Percentiles rank a stretch among this genome's conserved stretches.
These are phyloP conservation scores for Didymella sp. DNA, from an alignment of 2,329 filamentous ascomycete genomes.

Conservation along the genomic window DNA sequence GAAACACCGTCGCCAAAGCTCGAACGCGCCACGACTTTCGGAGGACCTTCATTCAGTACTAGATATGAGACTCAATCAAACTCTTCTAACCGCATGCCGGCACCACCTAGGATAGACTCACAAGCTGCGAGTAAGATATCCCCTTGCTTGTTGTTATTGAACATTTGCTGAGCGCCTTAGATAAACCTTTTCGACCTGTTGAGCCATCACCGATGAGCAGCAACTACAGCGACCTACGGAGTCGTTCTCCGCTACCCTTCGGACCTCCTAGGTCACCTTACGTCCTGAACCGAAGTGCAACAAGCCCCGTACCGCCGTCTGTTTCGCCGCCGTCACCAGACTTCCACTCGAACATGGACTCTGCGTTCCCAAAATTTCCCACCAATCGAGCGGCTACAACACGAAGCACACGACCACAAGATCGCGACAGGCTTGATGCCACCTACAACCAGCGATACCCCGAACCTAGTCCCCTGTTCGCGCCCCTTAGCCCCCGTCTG, in stretches of 20 bases:
- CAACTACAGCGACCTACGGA: constrained; percentile 36
- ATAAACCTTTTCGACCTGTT: constrained; percentile 45
- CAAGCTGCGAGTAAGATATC: constrained; percentile 62
- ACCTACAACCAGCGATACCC: constrained; percentile 40
- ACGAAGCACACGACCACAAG: constrained; percentile 30
- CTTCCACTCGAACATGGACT: constrained; percentile 53
- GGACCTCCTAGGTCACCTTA: constrained; percentile 36
- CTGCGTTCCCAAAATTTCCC: constrained; percentile 63
- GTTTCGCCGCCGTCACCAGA: constrained; percentile 44
- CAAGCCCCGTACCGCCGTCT: constrained; percentile 45
- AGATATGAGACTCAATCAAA: constrained; percentile 44
- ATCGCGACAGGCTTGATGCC: constrained; percentile 35
- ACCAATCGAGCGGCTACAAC: constrained; percentile 43
- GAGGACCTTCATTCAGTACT: constrained; percentile 37
- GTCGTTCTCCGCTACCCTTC: constrained; percentile 33
- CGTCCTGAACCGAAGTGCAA: constrained; percentile 46
- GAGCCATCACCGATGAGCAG: constrained; percentile 41
- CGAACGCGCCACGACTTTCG: constrained; percentile 44
- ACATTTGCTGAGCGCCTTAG: constrained; percentile 25
- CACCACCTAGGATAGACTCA: constrained; percentile 64
- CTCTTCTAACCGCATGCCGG: constrained; percentile 53
- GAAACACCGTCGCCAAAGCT: constrained; percentile 31
- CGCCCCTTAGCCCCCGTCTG: constrained; percentile 58
- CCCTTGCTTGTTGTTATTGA: too few relatives aligned
- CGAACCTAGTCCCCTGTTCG: constrained; percentile 50